Evolutionary conservation across 1,284 basidiomycete species (phyloP), one percentile per base, ranked within the genome.

Genomic region (Sporisorium graminicola): DNA sequence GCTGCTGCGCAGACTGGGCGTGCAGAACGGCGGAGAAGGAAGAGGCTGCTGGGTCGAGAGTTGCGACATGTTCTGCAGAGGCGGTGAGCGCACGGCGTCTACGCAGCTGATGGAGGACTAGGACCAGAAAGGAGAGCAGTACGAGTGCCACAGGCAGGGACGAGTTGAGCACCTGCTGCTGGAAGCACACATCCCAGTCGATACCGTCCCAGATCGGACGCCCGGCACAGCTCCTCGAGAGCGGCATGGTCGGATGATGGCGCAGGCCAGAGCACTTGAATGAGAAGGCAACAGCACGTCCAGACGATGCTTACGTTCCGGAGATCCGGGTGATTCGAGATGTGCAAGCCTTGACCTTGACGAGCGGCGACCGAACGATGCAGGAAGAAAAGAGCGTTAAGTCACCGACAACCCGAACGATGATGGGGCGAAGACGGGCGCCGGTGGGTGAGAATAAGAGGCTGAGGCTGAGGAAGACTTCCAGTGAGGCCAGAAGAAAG

Each of bases 131-230:
- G 18, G 78, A 80, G 22, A 72, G 31, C 27, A 65, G 20, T 3
- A 80, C 60, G 18, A 70, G 58, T 13, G 61, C 55, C 22, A 72
- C 5, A 6, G 78, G 78, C 40, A 80, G 22, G 2, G 58, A 64
- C 1, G 74, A 65, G 46, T 80, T 80, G 65, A 80, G 62, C 29
- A 74, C 62, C 2, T 65, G 43, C 24, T 67, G 58, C 27, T 71
- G 77, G 53, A 79, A 76, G 62, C 77, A 79, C 16, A 44, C 53
- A 44, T 72, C 64, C 70, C 69, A 79, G 54, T 79, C 77, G 37
- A 70, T 52, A 33, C 70, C 69, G 42, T 71, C 55, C 70, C 70
- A 75, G 20, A 77, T 55, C 20, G 62, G 73, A 1, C 59, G 73
- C 18, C 67, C 67, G 22, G 56, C 63, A 29, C 73, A 75, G 56